Percentiles rank a stretch among this genome's conserved stretches.
These are phyloP conservation scores for Lenzites betulinus DNA, from an alignment of 768 basidiomycete genomes.

Conservation along the genomic window DNA sequence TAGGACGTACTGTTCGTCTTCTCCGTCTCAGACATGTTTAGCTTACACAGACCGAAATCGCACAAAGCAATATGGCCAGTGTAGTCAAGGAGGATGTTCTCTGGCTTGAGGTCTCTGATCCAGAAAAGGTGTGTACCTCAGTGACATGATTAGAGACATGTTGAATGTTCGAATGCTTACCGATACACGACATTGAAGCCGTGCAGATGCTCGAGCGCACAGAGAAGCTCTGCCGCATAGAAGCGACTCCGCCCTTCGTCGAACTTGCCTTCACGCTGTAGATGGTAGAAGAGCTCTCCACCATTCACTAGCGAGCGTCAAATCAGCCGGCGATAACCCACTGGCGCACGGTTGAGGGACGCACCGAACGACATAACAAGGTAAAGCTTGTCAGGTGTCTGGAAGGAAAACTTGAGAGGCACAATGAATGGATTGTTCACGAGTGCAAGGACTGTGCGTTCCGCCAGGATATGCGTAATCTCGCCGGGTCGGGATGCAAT, in stretches of 20 bases:
- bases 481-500: constrained; percentile 95
- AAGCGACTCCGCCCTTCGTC: constrained; percentile 92
- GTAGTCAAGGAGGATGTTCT: constrained; percentile 97
- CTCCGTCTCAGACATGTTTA: constrained; percentile 97
- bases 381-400: constrained; percentile 96
- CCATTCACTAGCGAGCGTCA: constrained; percentile 71
- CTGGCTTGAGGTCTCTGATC: constrained; percentile 88
- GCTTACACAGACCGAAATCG: constrained; percentile 95
- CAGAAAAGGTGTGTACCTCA: constrained; percentile 3
- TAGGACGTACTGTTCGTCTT: constrained; percentile 88
- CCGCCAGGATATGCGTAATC: constrained; percentile 97
- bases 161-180: constrained; percentile 42
- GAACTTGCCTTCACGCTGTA: constrained; percentile 96
- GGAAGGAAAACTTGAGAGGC: constrained; percentile 98
- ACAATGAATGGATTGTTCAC: constrained; percentile 99
- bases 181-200: constrained; percentile 98
- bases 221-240: constrained; percentile 96
- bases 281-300: constrained; percentile 96
- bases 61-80: constrained; percentile 98
- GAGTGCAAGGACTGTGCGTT: constrained; percentile 93
- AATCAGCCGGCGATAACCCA: neutral
- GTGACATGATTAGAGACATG: neutral
- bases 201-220: constrained; percentile 94
- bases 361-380: constrained; percentile 93
- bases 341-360: constrained; percentile 29